Percentiles rank a stretch among this genome's conserved stretches.
Evolutionary conservation across 352 stramenopile genomes (phyloP).

Genomic region (Pythium sukuiense): DNA sequence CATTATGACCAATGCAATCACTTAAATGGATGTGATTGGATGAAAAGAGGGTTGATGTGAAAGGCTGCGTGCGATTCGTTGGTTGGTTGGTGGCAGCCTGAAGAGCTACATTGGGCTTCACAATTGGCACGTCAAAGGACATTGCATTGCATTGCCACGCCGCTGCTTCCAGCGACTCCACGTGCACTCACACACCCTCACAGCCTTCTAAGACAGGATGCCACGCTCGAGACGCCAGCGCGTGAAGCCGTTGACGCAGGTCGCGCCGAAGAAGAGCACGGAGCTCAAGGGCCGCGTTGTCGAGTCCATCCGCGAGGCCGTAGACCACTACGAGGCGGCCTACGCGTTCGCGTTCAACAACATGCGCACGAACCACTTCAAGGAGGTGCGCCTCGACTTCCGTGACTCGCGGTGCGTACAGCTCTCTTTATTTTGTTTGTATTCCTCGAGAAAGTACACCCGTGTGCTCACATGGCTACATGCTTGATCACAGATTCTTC

Average conservation of each 20-base stretch:
- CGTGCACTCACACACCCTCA: too few species aligned
- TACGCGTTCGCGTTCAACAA: conserved; percentile 98
- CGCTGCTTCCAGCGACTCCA: not conserved
- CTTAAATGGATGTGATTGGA: conserved; percentile 32
- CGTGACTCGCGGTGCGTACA: conserved; percentile 81
- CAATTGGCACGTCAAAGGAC: not conserved
- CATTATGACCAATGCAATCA: conserved; percentile 31
- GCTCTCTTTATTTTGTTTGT: not conserved
- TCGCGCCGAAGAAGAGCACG: conserved; percentile 94
- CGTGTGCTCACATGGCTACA: conserved; percentile 5
- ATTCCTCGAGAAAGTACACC: not conserved
- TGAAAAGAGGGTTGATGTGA: conserved; percentile 30
- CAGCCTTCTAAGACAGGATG: conserved; percentile 42
- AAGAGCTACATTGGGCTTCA: conserved; percentile 11
- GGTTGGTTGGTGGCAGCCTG: conserved; percentile 55
- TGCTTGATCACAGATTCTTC: conserved; percentile 89
- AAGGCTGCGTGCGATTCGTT: conserved; percentile 21
- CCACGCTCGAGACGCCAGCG: conserved; percentile 88
- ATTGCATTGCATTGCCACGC: conserved; percentile 2
- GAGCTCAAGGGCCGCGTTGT: conserved; percentile 96
- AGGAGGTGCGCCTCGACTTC: conserved; percentile 97
- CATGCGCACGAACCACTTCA: conserved; percentile 99
- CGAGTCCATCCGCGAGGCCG: conserved; percentile 90
- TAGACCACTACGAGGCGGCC: conserved; percentile 92
- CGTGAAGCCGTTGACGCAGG: conserved; percentile 93